These are phyloP conservation scores for Pleomassaria siparia DNA, from an alignment of 2,329 filamentous ascomycete genomes.

Conservation along the genomic window DNA sequence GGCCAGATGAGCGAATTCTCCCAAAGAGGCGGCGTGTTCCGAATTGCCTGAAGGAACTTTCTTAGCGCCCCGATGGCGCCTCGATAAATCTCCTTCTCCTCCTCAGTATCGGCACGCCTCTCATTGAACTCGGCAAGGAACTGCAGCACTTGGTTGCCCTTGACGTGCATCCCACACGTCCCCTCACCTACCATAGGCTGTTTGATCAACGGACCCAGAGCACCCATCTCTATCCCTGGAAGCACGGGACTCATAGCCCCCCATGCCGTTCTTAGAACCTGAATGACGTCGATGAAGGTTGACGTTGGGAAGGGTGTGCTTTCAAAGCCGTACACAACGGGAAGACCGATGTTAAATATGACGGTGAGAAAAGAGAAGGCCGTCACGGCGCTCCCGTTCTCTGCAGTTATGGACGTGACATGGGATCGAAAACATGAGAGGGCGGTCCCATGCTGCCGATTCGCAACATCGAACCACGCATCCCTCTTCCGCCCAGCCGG, in stretches of 20 bases:
- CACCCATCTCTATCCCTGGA: slow-evolving; percentile 10
- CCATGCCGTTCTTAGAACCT: slow-evolving; percentile 14
- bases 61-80: slow-evolving; percentile 16
- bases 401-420: slow-evolving; percentile 11
- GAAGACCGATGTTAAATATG: slow-evolving; percentile 13
- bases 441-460: slow-evolving; percentile 21
- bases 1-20: slow-evolving; percentile 20
- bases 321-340: slow-evolving; percentile 13
- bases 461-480: slow-evolving; percentile 14
- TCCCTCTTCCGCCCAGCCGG: too few relatives aligned
- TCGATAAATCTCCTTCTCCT: slow-evolving; percentile 12
- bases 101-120: slow-evolving; percentile 7
- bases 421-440: slow-evolving; percentile 14
- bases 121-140: slow-evolving; percentile 18
- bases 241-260: slow-evolving; percentile 7
- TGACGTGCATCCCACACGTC: slow-evolving; percentile 12
- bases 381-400: slow-evolving; percentile 15
- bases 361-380: slow-evolving; percentile 16
- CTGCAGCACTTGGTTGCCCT: slow-evolving; percentile 12
- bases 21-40: slow-evolving; percentile 17
- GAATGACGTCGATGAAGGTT: slow-evolving; percentile 13
- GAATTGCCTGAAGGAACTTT: slow-evolving; percentile 16
- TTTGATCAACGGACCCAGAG: slow-evolving; percentile 11
- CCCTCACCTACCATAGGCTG: not conserved
- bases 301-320: slow-evolving; percentile 5